Base-by-base conservation (phyloP, 192 early-diverging fungal species). In the Piromyces sp. region DNA sequence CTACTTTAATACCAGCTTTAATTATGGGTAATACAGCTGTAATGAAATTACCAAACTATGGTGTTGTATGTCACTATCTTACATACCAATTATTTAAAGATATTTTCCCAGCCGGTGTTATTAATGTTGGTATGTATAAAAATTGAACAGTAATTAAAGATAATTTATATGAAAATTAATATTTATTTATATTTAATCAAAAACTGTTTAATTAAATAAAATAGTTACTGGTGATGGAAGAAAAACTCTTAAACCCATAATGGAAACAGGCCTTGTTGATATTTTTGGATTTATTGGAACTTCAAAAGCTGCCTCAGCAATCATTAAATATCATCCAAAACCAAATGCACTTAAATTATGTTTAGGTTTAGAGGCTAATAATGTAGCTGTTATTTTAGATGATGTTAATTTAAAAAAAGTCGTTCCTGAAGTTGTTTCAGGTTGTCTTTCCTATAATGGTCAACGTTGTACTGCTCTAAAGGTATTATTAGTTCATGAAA, bases 401-500 rank as follows among this genome's bases (percentile, higher is more conserved):
- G 81, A 81, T 79, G 81, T 30, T 22, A 28, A 81, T 79, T 22
- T 81, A 28, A 29, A 81, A 30, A 30, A 78, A 29, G 79, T 14
- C 1, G 30, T 81, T n/a, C 30, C 30, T 12, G 81, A 81, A 30
- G 13, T 40, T 30, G 7, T 81, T 37, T 79, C 79, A 29, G 81
- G 81, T 30, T 42, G 30, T 30, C 79, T 81, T 13, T 78, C 40
- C 14, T 81, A 31, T 13, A 81, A 81, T 37, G 81, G 81, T 30
- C 81, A 81, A 30, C 81, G 81, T 30, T 81, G 81, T 79, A 81
- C 81, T 6, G 81, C 81, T 22, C 29, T 81, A 30, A 81, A 81
- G 12, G 33, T 81, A 7, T 78, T 81, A 40, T 81, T 81, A 30
- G 81, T 81, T 22, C 68, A 81, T 79, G 81, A 81, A 79, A 30